phyloP scores from a whole-genome alignment of 495 filamentous ascomycete species.

The Aspergillus cristatus region DNA sequence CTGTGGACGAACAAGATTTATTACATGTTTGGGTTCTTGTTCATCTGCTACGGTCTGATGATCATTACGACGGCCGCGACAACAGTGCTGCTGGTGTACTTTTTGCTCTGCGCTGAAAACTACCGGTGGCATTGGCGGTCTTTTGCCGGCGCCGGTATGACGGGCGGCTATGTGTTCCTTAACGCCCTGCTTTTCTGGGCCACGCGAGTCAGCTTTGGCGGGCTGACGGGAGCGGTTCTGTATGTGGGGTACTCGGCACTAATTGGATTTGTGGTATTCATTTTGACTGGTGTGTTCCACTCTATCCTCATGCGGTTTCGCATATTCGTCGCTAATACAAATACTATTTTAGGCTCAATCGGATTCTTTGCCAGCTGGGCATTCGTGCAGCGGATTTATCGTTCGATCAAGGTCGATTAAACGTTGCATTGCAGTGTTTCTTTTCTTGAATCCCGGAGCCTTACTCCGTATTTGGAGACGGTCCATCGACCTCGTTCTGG shows the following conservation, averaged over 20 bases:
- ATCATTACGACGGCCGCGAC: conserved; percentile 90
- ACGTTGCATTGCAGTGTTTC: not conserved
- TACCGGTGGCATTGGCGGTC: conserved; percentile 98
- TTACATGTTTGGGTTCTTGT: conserved; percentile 99
- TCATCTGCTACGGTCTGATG: conserved; percentile 96
- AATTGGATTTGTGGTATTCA: conserved; percentile 84
- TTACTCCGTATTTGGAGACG: conserved; percentile 5
- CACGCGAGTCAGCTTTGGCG: conserved; percentile 72
- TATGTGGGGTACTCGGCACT: conserved; percentile 90
- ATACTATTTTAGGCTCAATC: conserved; percentile 79
- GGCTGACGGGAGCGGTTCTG: conserved; percentile 74
- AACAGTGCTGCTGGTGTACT: conserved; percentile 88
- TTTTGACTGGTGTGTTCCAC: conserved; percentile 70
- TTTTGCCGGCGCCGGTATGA: conserved; percentile 81
- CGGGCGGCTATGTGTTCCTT: conserved; percentile 79
- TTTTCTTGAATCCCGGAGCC: conserved; percentile 1
- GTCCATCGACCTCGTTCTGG: no score
- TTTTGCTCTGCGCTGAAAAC: conserved; percentile 89
- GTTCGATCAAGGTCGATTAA: conserved; percentile 92
- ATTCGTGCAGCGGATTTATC: conserved; percentile 88
- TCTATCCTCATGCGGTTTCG: not conserved
- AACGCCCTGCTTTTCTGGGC: conserved; percentile 85
- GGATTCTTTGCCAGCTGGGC: conserved; percentile 92
- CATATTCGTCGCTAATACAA: no score
- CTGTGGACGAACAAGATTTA: conserved; percentile 98